Evolutionary conservation across 2,329 filamentous ascomycete species (phyloP).

Genomic region (Calonectria naviculata): DNA sequence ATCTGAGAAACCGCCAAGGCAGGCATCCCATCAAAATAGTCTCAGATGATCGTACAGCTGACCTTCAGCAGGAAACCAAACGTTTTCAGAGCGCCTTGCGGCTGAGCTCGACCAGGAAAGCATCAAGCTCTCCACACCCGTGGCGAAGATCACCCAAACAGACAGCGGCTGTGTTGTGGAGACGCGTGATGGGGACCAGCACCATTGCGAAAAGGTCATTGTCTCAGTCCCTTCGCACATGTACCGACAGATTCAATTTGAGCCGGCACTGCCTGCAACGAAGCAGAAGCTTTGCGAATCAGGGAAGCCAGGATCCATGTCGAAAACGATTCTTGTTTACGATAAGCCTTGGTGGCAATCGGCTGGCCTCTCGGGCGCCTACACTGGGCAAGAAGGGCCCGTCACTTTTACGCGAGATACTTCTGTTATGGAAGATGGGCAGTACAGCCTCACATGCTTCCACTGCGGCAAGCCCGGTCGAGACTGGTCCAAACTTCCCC

Average conservation of each 20-base stretch:
- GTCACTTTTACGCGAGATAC: slow-evolving; percentile 44
- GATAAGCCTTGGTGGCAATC: slow-evolving; percentile 57
- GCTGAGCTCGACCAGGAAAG: background rate
- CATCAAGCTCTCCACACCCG: background rate
- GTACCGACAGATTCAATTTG: slow-evolving; percentile 35
- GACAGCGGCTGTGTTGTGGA: slow-evolving; percentile 19
- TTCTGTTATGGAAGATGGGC: slow-evolving; percentile 30
- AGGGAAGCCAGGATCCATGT: slow-evolving; percentile 48
- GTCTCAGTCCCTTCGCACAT: slow-evolving; percentile 40
- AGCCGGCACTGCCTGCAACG: slow-evolving; percentile 41
- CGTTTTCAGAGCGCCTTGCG: background rate
- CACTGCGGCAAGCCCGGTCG: slow-evolving; percentile 43
- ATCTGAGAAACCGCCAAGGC: slow-evolving; percentile 38
- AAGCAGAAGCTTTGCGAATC: slow-evolving; percentile 41
- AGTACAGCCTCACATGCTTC: slow-evolving; percentile 46
- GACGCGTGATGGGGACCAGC: slow-evolving; percentile 22
- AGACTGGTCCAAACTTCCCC: slow-evolving; percentile 25
- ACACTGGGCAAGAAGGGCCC: slow-evolving; percentile 44
- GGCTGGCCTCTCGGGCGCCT: slow-evolving; percentile 52
- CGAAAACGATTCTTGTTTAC: slow-evolving; percentile 54
- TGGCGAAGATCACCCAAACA: background rate
- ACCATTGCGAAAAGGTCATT: slow-evolving; percentile 36
- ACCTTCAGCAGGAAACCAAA: background rate
- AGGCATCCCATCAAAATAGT: background rate
- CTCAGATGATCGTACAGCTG: background rate